Evolutionary conservation across 192 early-diverging fungal genomes (phyloP), one percentile per base, ranked within the genome.

Genomic region (Podila horticola): DNA sequence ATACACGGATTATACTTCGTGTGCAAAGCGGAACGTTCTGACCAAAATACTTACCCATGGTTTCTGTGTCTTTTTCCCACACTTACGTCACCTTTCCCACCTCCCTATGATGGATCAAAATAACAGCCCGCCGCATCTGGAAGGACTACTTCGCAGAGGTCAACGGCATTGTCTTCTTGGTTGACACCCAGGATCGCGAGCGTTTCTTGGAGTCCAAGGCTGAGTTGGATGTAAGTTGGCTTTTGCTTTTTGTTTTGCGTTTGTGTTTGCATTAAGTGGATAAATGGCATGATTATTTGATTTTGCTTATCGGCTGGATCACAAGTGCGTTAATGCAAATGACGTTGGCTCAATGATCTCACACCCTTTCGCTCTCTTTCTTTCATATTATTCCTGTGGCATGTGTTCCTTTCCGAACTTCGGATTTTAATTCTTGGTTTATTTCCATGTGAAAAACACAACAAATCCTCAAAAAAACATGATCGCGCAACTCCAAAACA

Each of bases 131-230:
- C 64, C 92, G 98, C 72, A 90, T 99, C 79, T 99, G 98, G 98
- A 96, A 94, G 84, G 96, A 99, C 81, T 99, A 99, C 85, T 98
- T 98, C 86, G 96, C 97, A 49, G 98, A 98, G 79, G 97, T 98
- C 66, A 93, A 94, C 71, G 98, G 97, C 49, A 98, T 99, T 73
- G 96, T 99, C 64, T 99, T 98, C 87, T 88, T 99, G 76, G 97
- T 99, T 19, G 98, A 99, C 76, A 90, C 91, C 71, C 94, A 93
- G 33, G 97, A 99, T 79, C 85, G 84, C 38, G 88, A 89, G 66
- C 89, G 98, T 74, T 94, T 99, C 84, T 41, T 81, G 19, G 98
- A 99, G 85, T 87, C 93, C 67, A 98, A 97, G 87, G 91, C 95
- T 13, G 98, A 98, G 88, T 91, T 99, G 67, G 96, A 97, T 87